Evolutionary conservation across 1,284 basidiomycete species (phyloP).

Genomic region (Lignosus rhinocerotis): DNA sequence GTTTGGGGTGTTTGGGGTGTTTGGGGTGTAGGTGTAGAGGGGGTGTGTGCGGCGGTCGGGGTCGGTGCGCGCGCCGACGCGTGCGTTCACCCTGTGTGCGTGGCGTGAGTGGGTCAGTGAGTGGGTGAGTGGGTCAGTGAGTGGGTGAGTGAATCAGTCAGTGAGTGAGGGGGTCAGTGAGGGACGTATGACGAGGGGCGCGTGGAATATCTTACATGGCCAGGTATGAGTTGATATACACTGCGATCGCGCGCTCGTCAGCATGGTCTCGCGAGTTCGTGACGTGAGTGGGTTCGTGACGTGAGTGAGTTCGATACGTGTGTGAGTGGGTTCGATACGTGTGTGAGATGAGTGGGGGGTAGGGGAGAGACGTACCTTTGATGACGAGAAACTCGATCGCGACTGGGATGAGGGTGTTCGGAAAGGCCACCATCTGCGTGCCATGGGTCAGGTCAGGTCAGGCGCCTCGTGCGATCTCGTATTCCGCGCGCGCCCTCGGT

Average conservation of each 20-base stretch:
- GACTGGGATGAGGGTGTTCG: slow-evolving; percentile 28
- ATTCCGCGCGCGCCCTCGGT: no score
- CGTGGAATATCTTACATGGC: slow-evolving; percentile 26
- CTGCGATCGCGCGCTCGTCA: slow-evolving; percentile 5
- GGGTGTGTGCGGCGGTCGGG: background rate
- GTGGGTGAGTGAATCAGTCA: no score
- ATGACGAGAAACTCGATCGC: slow-evolving; percentile 32
- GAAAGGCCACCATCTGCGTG: slow-evolving; percentile 30
- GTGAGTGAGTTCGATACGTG: no score
- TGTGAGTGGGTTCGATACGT: no score
- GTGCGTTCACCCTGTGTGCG: slow-evolving; percentile 19
- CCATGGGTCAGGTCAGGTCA: no score
- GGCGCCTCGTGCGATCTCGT: no score
- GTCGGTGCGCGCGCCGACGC: background rate
- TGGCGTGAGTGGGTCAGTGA: background rate
- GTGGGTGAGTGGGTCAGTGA: no score
- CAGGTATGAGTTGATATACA: slow-evolving; percentile 34
- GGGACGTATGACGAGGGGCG: no score
- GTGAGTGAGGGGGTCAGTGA: no score
- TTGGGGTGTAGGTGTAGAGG: background rate
- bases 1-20: background rate
- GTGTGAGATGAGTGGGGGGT: no score
- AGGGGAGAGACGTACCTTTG: slow-evolving; percentile 30
- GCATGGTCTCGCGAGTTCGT: background rate
- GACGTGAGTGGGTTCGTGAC: background rate